phyloP scores from a whole-genome alignment of 495 filamentous ascomycete species.

The Penicillium salamii region DNA sequence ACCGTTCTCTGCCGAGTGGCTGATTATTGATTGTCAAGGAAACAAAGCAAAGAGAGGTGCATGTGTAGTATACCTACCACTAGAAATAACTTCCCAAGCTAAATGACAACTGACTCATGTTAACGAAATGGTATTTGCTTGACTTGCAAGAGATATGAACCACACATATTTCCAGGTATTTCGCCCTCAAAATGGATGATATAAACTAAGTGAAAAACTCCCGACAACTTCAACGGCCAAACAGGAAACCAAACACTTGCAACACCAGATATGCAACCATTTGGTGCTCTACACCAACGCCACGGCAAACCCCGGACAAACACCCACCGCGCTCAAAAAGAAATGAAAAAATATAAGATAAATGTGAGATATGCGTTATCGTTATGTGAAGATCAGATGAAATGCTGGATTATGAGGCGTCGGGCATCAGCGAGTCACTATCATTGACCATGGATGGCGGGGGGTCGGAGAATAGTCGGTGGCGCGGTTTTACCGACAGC shows the following conservation, averaged over 20 bases:
- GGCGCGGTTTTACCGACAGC: conserved; percentile 10
- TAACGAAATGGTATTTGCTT: no score
- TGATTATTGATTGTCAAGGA: no score
- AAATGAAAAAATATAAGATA: conserved; percentile 15
- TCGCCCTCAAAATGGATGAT: conserved; percentile 4
- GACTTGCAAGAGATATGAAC: no score
- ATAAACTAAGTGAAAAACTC: not conserved
- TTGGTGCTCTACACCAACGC: conserved; percentile 13
- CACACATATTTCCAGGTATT: conserved; percentile 3
- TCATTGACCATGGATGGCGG: conserved; percentile 30
- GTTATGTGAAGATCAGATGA: conserved; percentile 14
- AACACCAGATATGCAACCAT: conserved; percentile 24
- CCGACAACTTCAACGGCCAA: not conserved
- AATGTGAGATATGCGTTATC: conserved; percentile 25
- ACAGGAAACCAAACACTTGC: conserved; percentile 3
- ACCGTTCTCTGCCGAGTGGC: no score
- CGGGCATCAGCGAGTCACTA: conserved; percentile 39
- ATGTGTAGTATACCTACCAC: no score
- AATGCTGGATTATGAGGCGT: conserved; percentile 29
- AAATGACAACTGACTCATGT: no score
- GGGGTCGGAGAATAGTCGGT: conserved; percentile 34
- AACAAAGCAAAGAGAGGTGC: no score
- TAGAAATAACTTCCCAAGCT: no score
- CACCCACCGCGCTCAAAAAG: conserved; percentile 16
- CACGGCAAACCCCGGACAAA: conserved; percentile 11